Evolutionary conservation across 208 protist genomes (phyloP).

Genomic region (Leishmania martiniquensis): DNA sequence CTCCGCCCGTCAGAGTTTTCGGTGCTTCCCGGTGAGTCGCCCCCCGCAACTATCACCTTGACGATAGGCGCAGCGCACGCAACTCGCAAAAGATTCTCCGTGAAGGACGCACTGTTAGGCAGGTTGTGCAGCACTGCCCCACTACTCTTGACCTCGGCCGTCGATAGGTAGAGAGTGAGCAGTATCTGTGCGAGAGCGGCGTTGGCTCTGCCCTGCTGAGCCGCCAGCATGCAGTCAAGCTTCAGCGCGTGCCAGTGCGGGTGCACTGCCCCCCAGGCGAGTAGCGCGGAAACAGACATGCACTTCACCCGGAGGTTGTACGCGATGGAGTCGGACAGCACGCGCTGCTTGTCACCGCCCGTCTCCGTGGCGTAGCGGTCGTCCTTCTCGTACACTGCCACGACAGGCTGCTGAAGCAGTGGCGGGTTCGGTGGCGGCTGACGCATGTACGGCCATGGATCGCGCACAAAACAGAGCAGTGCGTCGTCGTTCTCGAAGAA

Average conservation of each 20-base stretch:
- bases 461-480: constrained; percentile 60
- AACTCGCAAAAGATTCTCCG: constrained; percentile 23
- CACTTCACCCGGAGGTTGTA: constrained; percentile 63
- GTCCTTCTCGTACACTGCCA: constrained; percentile 51
- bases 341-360: constrained; percentile 47
- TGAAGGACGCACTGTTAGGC: constrained; percentile 42
- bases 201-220: constrained; percentile 36
- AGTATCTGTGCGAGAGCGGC: constrained; percentile 51
- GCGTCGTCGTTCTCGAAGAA: constrained; percentile 74
- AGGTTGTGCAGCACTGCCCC: constrained; percentile 86
- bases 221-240: constrained; percentile 50
- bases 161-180: constrained; percentile 52
- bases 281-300: constrained; percentile 72
- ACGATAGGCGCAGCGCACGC: constrained; percentile 28
- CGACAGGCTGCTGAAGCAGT: constrained; percentile 34
- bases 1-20: neutral
- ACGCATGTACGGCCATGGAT: constrained; percentile 76
- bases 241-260: constrained; percentile 51
- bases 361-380: constrained; percentile 21
- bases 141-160: constrained; percentile 57
- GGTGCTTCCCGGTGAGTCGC: neutral
- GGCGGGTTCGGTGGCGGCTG: constrained; percentile 65
- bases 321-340: constrained; percentile 70
- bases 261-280: constrained; percentile 76
- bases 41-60: constrained; percentile 23